Conservation (phyloP, 768 basidiomycete species). For the Candolleomyces efflorescens region DNA sequence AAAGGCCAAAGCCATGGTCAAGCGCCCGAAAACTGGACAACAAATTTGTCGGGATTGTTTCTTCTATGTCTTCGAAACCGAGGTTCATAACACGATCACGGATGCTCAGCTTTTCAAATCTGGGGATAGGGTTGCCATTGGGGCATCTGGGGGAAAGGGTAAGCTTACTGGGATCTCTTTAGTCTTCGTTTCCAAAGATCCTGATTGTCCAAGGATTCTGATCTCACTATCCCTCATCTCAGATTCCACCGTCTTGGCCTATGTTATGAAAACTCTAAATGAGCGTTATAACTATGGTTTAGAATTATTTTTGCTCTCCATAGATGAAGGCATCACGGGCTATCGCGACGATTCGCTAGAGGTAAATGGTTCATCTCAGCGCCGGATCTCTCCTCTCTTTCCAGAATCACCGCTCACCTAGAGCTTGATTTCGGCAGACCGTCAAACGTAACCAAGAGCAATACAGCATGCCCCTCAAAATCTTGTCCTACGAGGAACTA, state of each 20-base stretch:
- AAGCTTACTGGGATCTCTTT: constrained; percentile 10
- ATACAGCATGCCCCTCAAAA: constrained; percentile 93
- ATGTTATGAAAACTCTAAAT: constrained; percentile 95
- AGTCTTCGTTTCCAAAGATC: not conserved
- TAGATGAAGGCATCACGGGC: constrained; percentile 98
- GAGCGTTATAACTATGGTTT: constrained; percentile 92
- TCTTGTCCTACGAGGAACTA: constrained; percentile 91
- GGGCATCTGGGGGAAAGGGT: constrained; percentile 99
- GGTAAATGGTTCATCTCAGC: constrained; percentile 36
- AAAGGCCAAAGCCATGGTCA: constrained; percentile 78
- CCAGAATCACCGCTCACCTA: constrained; percentile 3
- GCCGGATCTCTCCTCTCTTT: not conserved
- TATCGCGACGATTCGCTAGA: constrained; percentile 97
- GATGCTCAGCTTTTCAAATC: constrained; percentile 78
- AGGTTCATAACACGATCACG: constrained; percentile 94
- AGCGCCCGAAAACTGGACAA: constrained; percentile 94
- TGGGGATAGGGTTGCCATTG: constrained; percentile 93
- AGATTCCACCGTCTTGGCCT: constrained; percentile 98
- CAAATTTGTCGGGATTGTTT: constrained; percentile 97
- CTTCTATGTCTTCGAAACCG: constrained; percentile 96
- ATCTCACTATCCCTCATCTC: constrained; percentile 6
- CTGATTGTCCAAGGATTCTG: constrained; percentile 8
- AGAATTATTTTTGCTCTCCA: constrained; percentile 87
- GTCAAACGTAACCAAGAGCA: constrained; percentile 97
- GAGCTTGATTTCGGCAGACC: constrained; percentile 49